Percentiles rank a stretch among this genome's conserved stretches.
Evolutionary conservation across 352 stramenopile species (phyloP).

Genomic region (Aphanomyces euteiches): DNA sequence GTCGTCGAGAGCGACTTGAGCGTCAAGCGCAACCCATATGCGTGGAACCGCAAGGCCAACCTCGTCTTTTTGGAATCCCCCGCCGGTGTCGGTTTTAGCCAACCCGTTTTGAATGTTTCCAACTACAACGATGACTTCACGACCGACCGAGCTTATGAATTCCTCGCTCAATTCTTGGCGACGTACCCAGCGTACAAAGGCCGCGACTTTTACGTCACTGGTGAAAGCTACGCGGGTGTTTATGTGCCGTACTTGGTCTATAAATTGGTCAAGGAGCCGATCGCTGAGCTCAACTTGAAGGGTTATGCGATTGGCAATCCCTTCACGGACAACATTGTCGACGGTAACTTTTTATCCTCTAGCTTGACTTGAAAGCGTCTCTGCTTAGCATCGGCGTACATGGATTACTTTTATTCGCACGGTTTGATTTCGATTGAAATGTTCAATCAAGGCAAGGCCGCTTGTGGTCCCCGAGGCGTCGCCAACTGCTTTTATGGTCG

Average conservation of each 20-base stretch:
- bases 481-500: conserved; percentile 46
- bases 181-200: conserved; percentile 48
- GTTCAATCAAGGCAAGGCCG: conserved; percentile 47
- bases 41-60: conserved; percentile 46
- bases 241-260: conserved; percentile 67
- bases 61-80: conserved; percentile 87
- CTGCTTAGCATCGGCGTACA: conserved; percentile 40
- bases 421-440: conserved; percentile 62
- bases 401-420: conserved; percentile 80
- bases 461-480: not conserved
- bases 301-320: conserved; percentile 85
- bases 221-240: conserved; percentile 74
- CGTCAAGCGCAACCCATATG: not conserved
- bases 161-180: conserved; percentile 44
- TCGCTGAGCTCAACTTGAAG: conserved; percentile 61
- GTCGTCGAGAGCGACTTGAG: not conserved
- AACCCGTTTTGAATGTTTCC: conserved; percentile 43
- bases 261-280: conserved; percentile 50
- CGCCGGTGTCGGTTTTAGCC: conserved; percentile 79
- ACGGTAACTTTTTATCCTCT: conserved; percentile 42
- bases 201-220: conserved; percentile 69
- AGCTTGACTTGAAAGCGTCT: conserved; percentile 57
- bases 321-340: conserved; percentile 46
- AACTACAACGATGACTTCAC: conserved; percentile 35
- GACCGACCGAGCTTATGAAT: conserved; percentile 9